Evolutionary conservation across 306 rosid species (phyloP), one percentile per base, ranked within the genome.

Genomic region (Cyamopsis tetragonoloba): DNA sequence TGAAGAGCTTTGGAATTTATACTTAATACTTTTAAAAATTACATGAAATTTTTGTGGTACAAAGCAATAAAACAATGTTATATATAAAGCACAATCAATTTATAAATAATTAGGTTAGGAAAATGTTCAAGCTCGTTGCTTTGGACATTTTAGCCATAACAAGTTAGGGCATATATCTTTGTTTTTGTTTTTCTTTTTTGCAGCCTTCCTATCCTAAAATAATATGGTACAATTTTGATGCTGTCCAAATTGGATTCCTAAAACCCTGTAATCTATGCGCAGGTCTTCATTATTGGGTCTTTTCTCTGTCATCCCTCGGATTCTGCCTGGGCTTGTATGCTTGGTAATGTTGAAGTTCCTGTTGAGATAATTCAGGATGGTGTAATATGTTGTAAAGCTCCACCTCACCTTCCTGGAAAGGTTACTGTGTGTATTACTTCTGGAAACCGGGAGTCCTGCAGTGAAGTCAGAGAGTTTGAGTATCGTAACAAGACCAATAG

Each of bases 321-420:
- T 70, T 88, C 96, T 71, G n/a, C 80, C 20, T 95, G 99, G 99
- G 71, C 88, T 30, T 95, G 97, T 71, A 90, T 95, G 97, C 79
- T 95, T 74, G 99, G 92, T 39, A 82, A 88, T 35, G 65, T 83
- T 71, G 92, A 95, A 80, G 92, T 88, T 81, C 89, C 97, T 66
- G 77, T 73, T 75, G 85, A 86, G 84, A 84, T 95, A 72, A 79
- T 90, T 80, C 96, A 86, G 71, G 89, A 86, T 14, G 97, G 97
- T 31, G 89, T 86, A 41, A 46, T 90, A 44, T 38, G 79, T 48
- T 88, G 95, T 66, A 85, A 88, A 86, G 92, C 95, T 80, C 99
- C 99, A 49, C 62, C 97, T 70, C 86, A 58, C 76, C 77, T 66
- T 66, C 79, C 91, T 10, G 96, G 92, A 75, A 95, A 90, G 81